phyloP scores from a whole-genome alignment of 2,329 filamentous ascomycete species.

The Coleophoma cylindrospora region DNA sequence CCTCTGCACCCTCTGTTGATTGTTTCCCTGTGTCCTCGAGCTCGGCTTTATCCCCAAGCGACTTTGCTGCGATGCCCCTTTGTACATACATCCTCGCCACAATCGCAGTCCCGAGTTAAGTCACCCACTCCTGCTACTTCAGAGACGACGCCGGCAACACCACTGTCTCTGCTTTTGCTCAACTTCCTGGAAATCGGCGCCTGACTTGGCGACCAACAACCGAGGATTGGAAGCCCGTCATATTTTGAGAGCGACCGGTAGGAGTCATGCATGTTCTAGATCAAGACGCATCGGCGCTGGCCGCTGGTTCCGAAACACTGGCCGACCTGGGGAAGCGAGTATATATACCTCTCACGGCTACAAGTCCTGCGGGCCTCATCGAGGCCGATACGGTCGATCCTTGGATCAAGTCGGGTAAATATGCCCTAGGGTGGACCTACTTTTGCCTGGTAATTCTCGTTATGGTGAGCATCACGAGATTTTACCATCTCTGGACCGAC shows the following conservation, averaged over 20 bases:
- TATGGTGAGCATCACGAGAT: conserved; percentile 61
- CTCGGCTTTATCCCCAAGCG: conserved; percentile 10
- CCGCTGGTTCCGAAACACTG: conserved; percentile 20
- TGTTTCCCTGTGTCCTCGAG: conserved; percentile 6
- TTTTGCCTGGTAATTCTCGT: conserved; percentile 72
- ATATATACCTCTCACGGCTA: conserved; percentile 52
- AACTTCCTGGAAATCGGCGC: no score
- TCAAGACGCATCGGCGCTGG: no score
- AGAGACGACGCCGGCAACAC: no score
- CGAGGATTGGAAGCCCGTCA: no score
- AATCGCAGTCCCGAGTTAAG: not conserved
- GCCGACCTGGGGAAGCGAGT: conserved; percentile 39
- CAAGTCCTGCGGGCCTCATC: conserved; percentile 55
- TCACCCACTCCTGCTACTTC: no score
- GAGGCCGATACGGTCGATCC: conserved; percentile 68
- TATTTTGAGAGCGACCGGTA: no score
- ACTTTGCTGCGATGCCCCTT: conserved; percentile 2
- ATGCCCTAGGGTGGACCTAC: conserved; percentile 83
- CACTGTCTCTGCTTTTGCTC: no score
- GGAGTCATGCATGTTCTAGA: no score
- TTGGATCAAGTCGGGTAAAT: conserved; percentile 78
- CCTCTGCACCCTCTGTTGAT: conserved; percentile 18
- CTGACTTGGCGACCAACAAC: no score
- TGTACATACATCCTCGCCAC: no score
- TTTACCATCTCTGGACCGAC: conserved; percentile 90